phyloP scores from a whole-genome alignment of 164 flowering plant genomes.

The Cinnamomum chago region DNA sequence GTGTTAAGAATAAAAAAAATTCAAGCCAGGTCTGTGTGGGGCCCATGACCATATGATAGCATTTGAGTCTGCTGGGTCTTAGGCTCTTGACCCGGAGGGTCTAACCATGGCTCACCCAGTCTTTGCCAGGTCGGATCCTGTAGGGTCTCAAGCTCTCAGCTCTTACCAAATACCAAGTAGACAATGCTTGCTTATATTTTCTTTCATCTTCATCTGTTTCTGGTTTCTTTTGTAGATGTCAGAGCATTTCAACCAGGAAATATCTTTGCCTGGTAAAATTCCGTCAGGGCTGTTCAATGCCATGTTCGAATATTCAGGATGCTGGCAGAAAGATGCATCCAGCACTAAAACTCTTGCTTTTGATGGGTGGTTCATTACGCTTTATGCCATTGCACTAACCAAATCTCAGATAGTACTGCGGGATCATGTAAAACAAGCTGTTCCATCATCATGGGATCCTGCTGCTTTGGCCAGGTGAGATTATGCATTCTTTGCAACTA shows the following conservation, averaged over 20 bases:
- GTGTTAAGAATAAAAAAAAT: too few species aligned
- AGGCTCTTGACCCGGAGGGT: too few species aligned
- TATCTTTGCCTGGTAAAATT: conserved; percentile 83
- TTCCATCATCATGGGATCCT: conserved; percentile 97
- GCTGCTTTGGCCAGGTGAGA: conserved; percentile 82
- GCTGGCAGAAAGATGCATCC: conserved; percentile 98
- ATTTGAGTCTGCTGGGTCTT: too few species aligned
- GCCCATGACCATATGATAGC: too few species aligned
- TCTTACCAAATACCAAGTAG: neutral
- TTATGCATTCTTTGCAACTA: neutral
- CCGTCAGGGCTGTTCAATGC: conserved; percentile 87
- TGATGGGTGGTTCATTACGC: conserved; percentile 88
- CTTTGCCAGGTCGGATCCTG: neutral
- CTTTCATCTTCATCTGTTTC: neutral
- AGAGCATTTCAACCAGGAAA: conserved; percentile 90
- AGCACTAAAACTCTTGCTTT: conserved; percentile 84
- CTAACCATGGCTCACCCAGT: too few species aligned
- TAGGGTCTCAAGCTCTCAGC: neutral
- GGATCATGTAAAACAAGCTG: conserved; percentile 83
- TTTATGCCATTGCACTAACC: conserved; percentile 76
- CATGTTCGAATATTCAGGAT: conserved; percentile 80
- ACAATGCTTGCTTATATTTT: neutral
- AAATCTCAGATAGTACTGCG: conserved; percentile 74
- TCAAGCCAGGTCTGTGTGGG: too few species aligned
- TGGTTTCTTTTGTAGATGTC: conserved; percentile 61